Base-by-base conservation (phyloP, 495 filamentous ascomycete genomes). In the Lophiotrema nucula region DNA sequence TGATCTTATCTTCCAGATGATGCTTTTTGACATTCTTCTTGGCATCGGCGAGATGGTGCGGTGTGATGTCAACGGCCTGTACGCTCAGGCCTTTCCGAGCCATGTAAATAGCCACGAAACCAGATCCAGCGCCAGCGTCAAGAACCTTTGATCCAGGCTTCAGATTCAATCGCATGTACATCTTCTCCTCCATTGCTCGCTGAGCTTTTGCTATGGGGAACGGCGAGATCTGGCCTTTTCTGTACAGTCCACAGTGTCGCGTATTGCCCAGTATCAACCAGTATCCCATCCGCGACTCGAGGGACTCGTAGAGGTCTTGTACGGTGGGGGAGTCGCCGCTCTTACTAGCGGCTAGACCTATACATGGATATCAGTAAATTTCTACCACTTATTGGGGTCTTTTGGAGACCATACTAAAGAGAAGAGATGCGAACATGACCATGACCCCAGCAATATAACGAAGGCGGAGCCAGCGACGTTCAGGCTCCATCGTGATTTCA, bases 21-120 rank as follows among this genome's bases (percentile, higher is more conserved):
- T 61, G 47, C 8, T 58, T 60, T 18, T 70, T 64, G 23, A 79
- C 60, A 65, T 79, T 78, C 19, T 70, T 66, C 22, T 57, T 46
- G 12, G 80, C 80, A 47, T 75, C 70, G 13, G 44, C 53, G 37
- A 83, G 60, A 55, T 83, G 80, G 62, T 74, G 70, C 22, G 74
- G 68, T 18, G 81, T 66, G n/a, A 82, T 53, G 68, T 85, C 80
- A 49, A 84, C 77, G 16, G 67, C 78, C 12, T 72, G 65, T 13
- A 83, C 62, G 22, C 70, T 71, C 15, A 78, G 61, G 8, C 64
- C 64, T 25, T 60, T 49, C 21, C 38, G n/a, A 1, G 64, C 64
- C 61, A 67, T 63, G 22, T 43, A 49, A 8, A 56, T 47, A 1
- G 64, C 64, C 6, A 65, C 64, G 18, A 43, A 41, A 2, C 62